Conservation (phyloP, 176 grass and related monocot species). For the Oryza coarctata region DNA sequence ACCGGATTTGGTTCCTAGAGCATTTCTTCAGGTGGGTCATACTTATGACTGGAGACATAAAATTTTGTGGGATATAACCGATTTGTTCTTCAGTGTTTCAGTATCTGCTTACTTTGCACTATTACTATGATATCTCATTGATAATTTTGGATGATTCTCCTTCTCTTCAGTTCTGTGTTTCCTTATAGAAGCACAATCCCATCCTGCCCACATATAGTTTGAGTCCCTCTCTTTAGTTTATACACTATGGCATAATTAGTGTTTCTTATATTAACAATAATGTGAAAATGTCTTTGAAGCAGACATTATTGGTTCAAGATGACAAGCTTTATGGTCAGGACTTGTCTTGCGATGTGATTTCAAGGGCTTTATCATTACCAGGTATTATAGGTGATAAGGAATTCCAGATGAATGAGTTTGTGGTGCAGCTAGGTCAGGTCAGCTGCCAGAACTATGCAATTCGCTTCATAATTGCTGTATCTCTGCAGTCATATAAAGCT, state of each 20-base stretch:
- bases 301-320: conserved; percentile 85
- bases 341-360: conserved; percentile 80
- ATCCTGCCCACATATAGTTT: background rate
- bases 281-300: conserved; percentile 29
- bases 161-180: conserved; percentile 17
- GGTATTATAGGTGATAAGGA: conserved; percentile 81
- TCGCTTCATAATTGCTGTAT: conserved; percentile 28
- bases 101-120: background rate
- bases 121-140: background rate
- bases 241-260: conserved; percentile 9
- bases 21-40: conserved; percentile 80
- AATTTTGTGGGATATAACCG: background rate
- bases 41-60: background rate
- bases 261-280: conserved; percentile 27
- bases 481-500: conserved; percentile 5
- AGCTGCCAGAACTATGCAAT: conserved; percentile 36
- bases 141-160: background rate
- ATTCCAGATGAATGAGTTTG: conserved; percentile 95
- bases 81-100: background rate
- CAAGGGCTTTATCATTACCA: conserved; percentile 76
- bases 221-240: background rate
- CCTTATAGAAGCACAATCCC: background rate
- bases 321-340: conserved; percentile 83
- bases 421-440: conserved; percentile 92
- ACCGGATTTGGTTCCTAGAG: conserved; percentile 86